Conservation (phyloP, 345 rosid genomes). For the Corchorus olitorius region DNA sequence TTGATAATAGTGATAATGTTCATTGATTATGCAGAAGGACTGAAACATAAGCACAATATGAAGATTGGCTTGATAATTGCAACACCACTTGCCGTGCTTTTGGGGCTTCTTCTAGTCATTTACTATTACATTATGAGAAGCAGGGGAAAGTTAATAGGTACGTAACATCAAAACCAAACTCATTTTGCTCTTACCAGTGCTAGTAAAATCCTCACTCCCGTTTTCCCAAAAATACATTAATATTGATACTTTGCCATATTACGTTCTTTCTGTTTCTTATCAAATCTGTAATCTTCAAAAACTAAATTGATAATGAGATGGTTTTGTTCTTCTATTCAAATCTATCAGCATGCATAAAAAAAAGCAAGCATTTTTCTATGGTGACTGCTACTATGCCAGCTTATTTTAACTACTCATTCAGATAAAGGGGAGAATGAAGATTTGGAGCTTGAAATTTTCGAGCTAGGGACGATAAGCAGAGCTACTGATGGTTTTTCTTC, state of each 20-base stretch:
- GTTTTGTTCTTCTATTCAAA: neutral
- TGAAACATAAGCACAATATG: neutral
- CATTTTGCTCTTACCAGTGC: neutral
- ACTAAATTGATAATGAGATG: neutral
- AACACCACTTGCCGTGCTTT: neutral
- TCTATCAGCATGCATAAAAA: neutral
- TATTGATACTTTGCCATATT: no score
- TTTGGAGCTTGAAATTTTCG: no score
- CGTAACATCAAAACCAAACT: neutral
- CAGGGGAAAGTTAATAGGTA: slow-evolving; percentile 9
- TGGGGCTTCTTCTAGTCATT: neutral
- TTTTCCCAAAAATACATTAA: no score
- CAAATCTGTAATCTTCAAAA: neutral
- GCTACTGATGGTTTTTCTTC: no score
- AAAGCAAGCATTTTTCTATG: neutral
- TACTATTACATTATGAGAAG: neutral
- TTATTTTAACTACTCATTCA: no score
- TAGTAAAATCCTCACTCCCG: no score
- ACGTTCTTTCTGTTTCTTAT: neutral
- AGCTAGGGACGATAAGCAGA: no score
- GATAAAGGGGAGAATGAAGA: no score
- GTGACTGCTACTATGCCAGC: no score
- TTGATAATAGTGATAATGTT: neutral
- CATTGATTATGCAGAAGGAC: neutral
- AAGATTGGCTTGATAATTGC: slow-evolving; percentile 7